Base-by-base conservation (phyloP, 2,329 filamentous ascomycete genomes). In the Ramularia endophylla region DNA sequence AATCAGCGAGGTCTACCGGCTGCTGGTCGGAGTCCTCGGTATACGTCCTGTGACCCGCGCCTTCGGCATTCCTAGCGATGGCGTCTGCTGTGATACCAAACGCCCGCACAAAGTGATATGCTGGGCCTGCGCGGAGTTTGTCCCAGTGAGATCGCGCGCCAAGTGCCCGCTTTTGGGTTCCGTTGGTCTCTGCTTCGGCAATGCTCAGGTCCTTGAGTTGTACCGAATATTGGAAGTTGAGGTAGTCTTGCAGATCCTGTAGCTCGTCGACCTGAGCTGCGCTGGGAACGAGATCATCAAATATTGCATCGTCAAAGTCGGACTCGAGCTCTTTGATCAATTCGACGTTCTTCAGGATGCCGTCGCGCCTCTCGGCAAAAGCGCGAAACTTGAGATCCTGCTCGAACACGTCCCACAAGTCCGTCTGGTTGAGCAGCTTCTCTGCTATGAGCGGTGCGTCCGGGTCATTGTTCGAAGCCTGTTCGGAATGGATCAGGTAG, bases 351-450 rank as follows among this genome's bases (percentile, higher is more conserved):
- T 85, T 56, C 56, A 89, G 81, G 11, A 98, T 76, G 2, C 85
- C 78, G 54, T 90, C 90, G 27, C 90, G 81, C 71, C 95, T 95
- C 58, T 98, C 92, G 33, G 94, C 76, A 40, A 97, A 78, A 2
- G 89, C 92, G 35, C 89, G 83, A 64, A 94, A 98, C 63, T 95
- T 95, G 60, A 97, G 81, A 61, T 98, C 92, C 39, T 94, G 76
- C 55, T 98, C 92, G 30, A 97, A 78, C 37, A 98, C 87, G 40
- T 88, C 84, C 92, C 92, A 98, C 2, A 98, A 69, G 55, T 98
- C 90, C 51, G 87, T 86, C 66, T 95, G 90, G 46, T 84, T 89
- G 28, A 98, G 73, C 1, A 98, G 76, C 64, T 94, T 94, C 65
- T 94, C 86, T 1, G 89, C 88, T 45, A 70, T 71, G 43, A 90